Evolutionary conservation across 495 filamentous ascomycete species (phyloP).

Genomic region (Tetracladium marchalianum): DNA sequence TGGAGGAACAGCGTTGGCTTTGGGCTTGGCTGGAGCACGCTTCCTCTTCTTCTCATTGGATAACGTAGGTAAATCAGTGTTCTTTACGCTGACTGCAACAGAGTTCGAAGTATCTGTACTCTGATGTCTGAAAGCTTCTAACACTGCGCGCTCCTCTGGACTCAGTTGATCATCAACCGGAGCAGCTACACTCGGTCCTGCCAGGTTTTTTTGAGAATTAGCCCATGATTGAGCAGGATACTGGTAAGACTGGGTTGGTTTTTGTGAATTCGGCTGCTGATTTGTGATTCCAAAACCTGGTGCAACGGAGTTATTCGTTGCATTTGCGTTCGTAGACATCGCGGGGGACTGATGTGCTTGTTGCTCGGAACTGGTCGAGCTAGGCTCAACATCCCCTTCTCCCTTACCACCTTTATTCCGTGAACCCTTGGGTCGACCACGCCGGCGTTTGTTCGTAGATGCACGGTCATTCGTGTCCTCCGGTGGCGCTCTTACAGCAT

Average conservation of each 20-base stretch:
- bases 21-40: constrained; percentile 13
- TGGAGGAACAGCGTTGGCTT: background rate
- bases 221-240: constrained; percentile 14
- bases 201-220: background rate
- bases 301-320: background rate
- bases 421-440: constrained; percentile 21
- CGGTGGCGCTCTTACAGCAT: constrained; percentile 1
- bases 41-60: constrained; percentile 14
- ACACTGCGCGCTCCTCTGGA: constrained; percentile 20
- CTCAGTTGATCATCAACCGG: constrained; percentile 13
- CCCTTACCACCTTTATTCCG: constrained; percentile 13
- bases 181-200: background rate
- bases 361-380: background rate
- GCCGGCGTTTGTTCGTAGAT: constrained; percentile 13
- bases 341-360: constrained; percentile 2
- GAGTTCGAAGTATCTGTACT: constrained; percentile 8
- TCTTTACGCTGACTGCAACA: constrained; percentile 3
- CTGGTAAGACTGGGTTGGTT: constrained; percentile 1
- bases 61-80: background rate
- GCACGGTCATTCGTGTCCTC: constrained; percentile 5
- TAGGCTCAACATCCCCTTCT: background rate
- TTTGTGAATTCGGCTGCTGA: constrained; percentile 5
- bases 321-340: background rate
- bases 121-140: constrained; percentile 20
- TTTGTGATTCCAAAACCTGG: background rate